Evolutionary conservation across 345 rosid genomes (phyloP), one percentile per base, ranked within the genome.

Genomic region (Melaleuca quinquenervia): DNA sequence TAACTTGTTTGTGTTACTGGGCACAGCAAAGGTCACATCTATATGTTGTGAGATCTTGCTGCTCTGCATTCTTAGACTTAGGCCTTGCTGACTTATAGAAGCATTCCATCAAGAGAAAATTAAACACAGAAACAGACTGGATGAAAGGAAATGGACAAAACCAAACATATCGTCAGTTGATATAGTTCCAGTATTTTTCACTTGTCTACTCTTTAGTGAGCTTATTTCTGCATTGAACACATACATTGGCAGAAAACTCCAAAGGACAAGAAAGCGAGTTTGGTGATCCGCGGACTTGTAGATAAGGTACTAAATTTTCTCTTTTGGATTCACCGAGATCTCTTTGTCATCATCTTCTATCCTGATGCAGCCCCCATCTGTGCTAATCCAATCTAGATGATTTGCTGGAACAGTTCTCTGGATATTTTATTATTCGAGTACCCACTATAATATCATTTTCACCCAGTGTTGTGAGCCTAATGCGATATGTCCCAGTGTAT

Each of bases 231-330:
- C 36, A 74, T 70, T 58, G 22, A 70, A 36, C 50, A 50, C n/a
- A 50, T 84, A 50, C n/a, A 50, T 84, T 84, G 86, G 26, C 91
- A 97, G 98, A 94, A 94, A 97, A 97, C 98, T 84, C 98, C 99
- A 1, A 97, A 97, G 92, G 99, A 97, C 94, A 94, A 94, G 92
- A 95, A 96, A 82, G 98, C 99, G 86, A 92, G 91, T 87, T 88
- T 97, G 91, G 97, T 97, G 89, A 96, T 97, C 89, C 98, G 91
- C 75, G 99, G 99, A 20, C 84, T 96, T 87, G 98, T 92, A 86
- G 99, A 97, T 87, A 96, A 94, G 98, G 99, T 97, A 92, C 41
- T 16, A 53, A 24, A 56, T 52, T 50, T 48, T 82, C 48, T 10
- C 50, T 85, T 16, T 48, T 76, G 70, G 22, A 44, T 24, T 50